Evolutionary conservation across 2,329 filamentous ascomycete species (phyloP).

Genomic region (Xylaria sp.): DNA sequence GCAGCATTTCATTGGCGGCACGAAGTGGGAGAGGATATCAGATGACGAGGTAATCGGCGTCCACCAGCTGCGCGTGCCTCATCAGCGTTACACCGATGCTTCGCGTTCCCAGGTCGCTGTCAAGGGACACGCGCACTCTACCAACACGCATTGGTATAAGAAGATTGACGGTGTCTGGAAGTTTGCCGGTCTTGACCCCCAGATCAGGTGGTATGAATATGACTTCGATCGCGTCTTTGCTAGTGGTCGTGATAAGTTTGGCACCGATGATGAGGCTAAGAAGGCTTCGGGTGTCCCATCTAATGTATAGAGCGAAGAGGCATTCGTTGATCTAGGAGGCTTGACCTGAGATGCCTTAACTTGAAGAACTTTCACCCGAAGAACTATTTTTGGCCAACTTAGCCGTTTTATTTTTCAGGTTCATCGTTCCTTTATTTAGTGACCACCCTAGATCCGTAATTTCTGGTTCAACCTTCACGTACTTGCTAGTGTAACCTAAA

Average conservation of each 20-base stretch:
- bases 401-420: background rate
- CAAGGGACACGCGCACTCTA: conserved; percentile 69
- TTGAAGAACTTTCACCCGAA: background rate
- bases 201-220: conserved; percentile 67
- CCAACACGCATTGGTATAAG: conserved; percentile 66
- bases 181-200: conserved; percentile 65
- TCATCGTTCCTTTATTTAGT: background rate
- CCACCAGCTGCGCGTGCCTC: conserved; percentile 70
- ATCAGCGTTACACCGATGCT: conserved; percentile 68
- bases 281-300: conserved; percentile 36
- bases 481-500: background rate
- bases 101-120: conserved; percentile 59
- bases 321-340: background rate
- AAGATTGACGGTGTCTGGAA: conserved; percentile 70
- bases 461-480: too few relatives aligned
- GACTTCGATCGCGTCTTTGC: conserved; percentile 67
- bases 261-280: conserved; percentile 35
- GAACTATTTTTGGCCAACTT: background rate
- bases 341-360: background rate
- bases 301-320: conserved; percentile 21
- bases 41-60: conserved; percentile 69
- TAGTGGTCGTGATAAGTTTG: conserved; percentile 52
- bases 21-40: conserved; percentile 66
- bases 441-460: background rate
- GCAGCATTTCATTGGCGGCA: conserved; percentile 71